These are phyloP conservation scores for Candida pseudocylindracea DNA, from an alignment of 1,139 yeast genomes.

Conservation along the genomic window DNA sequence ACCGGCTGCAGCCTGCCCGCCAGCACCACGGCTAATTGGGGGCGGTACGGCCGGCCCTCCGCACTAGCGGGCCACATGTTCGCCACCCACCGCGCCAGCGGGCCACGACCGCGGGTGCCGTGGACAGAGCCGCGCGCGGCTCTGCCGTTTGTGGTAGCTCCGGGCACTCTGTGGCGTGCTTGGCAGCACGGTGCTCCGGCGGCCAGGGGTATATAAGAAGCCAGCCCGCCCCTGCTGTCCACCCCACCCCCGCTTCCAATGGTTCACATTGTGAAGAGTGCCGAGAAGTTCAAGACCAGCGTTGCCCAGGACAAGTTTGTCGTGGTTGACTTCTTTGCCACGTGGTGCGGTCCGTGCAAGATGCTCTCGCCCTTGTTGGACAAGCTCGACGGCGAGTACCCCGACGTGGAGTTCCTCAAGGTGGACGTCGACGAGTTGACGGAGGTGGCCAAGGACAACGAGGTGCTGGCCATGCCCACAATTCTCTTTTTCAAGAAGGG, in stretches of 20 bases:
- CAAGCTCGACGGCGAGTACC: conserved; percentile 25
- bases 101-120: too few species aligned
- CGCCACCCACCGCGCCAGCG: too few species aligned
- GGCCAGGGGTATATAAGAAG: too few species aligned
- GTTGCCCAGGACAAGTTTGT: conserved; percentile 33
- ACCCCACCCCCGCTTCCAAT: too few species aligned
- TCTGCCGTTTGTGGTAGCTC: too few species aligned
- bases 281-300: conserved; percentile 40
- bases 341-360: conserved; percentile 92
- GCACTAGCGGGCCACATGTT: too few species aligned
- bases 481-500: conserved; percentile 61
- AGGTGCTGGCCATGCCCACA: conserved; percentile 80
- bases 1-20: too few species aligned
- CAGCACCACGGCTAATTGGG: too few species aligned
- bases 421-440: conserved; percentile 67
- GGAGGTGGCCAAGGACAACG: conserved; percentile 52
- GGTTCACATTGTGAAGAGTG: conserved; percentile 18
- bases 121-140: too few species aligned
- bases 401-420: conserved; percentile 50
- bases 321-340: conserved; percentile 72
- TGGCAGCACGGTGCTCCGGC: too few species aligned
- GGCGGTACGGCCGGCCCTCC: too few species aligned
- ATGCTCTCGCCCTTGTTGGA: conserved; percentile 65
- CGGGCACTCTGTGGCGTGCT: too few species aligned
- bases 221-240: background rate